Base-by-base conservation (phyloP, 2,329 filamentous ascomycete genomes). In the Monosporascus cannonballus region DNA sequence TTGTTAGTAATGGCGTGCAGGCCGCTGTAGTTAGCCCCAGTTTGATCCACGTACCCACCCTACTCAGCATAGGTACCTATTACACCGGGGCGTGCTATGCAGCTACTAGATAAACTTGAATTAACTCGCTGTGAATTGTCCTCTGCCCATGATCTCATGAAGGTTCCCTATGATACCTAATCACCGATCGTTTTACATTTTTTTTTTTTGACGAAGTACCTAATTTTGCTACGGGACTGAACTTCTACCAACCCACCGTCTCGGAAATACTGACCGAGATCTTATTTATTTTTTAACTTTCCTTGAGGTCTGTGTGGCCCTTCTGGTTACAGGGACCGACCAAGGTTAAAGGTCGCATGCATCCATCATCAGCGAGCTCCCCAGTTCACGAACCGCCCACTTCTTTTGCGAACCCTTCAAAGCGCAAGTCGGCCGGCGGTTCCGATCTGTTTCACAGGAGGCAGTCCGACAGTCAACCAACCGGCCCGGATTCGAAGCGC, bases 321-420 rank as follows among this genome's bases (percentile, higher is more conserved):
- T 62, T 58, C 59, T 54, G 50, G 59, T 63, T 64, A 59, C 63
- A 58, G 60, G 60, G 57, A 60, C 61, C 62, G 50, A 49, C 56
- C 9, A 34, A 34, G 30, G 8, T 4, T 30, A 34, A 54, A 58
- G 63, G 62, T 61, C 60, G 42, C 59, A 66, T 63, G 64, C 60
- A 63, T 64, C 55, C 65, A 54, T 60, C 65, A 54, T 60, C 59
- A 52, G 56, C 56, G 57, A 57, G 54, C 54, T 51, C 56, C 49
- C 56, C 60, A 53, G 50, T 49, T 51, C 63, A 62, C 59, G 63
- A 59, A 51, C 53, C 57, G 58, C 59, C 57, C 50, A 56, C 52
- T 51, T 58, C 59, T 52, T 38, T 56, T 50, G 49, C 51, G 51
- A 58, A 59, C 48, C 59, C 64, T 51, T 64, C 61, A 9, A 67